phyloP scores from a whole-genome alignment of 73 alveolate species.

The Tetrahymena thermophila region DNA sequence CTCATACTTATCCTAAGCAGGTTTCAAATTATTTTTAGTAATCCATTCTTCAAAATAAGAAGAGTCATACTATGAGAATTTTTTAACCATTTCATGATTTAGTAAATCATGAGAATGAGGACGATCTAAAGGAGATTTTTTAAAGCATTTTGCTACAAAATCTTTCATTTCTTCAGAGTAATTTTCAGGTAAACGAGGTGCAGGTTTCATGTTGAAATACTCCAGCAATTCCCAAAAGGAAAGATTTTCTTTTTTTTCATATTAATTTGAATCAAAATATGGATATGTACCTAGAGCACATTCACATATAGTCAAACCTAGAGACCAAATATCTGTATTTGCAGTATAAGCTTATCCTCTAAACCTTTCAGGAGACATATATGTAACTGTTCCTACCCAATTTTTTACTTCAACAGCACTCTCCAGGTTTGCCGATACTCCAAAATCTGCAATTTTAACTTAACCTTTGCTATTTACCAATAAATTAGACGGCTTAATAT shows the following conservation, averaged over 20 bases:
- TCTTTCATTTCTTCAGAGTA: conserved; percentile 19
- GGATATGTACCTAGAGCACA: conserved; percentile 92
- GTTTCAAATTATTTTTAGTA: neutral
- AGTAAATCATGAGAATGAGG: neutral
- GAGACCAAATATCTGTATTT: conserved; percentile 95
- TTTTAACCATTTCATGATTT: neutral
- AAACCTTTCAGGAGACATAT: conserved; percentile 98
- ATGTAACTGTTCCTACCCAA: conserved; percentile 88
- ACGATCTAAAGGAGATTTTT: conserved; percentile 2
- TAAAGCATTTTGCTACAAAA: conserved; percentile 17
- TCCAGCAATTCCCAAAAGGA: conserved; percentile 57
- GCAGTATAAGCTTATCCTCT: conserved; percentile 78
- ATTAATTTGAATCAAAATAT: conserved; percentile 52
- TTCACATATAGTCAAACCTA: conserved; percentile 88
- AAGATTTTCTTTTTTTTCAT: conserved; percentile 22
- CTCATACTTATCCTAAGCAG: neutral
- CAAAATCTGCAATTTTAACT: conserved; percentile 90
- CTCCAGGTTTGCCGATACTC: conserved; percentile 71
- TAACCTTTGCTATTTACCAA: conserved; percentile 71
- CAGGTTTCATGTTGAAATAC: conserved; percentile 21
- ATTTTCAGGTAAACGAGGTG: conserved; percentile 45
- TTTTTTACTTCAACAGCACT: conserved; percentile 41
- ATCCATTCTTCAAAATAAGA: neutral
- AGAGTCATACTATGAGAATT: neutral
- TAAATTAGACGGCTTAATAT: conserved; percentile 84